Base-by-base conservation (phyloP, 106 monocot species). In the Allium cepa region DNA sequence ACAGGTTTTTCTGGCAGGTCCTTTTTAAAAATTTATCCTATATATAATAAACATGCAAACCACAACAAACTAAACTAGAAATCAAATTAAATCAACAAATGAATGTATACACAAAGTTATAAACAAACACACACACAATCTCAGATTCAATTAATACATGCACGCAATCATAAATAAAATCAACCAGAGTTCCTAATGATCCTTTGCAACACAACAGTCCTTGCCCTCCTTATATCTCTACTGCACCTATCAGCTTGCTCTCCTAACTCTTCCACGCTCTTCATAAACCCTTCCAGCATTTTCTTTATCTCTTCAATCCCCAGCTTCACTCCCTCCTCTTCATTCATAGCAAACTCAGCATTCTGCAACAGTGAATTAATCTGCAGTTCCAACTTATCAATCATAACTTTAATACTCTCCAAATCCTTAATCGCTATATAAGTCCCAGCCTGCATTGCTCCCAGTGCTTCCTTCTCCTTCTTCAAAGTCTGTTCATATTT, bases 151-250 rank as follows among this genome's bases (percentile, higher is more conserved):
- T 12, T 7, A 55, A 3, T 15, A 55, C 53, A 55, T 55, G 15
- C 53, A 36, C 36, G 7, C 53, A 4, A 55, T 15, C 53, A 55
- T 55, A 55, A 11, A 55, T 55, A 55, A 55, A 55, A 11, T 59
- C 59, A 59, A 17, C 22, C 22, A 18, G 59, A 22, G 17, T 72
- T 36, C 45, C 63, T 55, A 26, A 64, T 72, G 15, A 88, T 74
- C 17, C 81, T 64, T 75, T 81, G 72, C 79, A 84, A 57, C 18
- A 88, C 76, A 7, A 84, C 81, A 0, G 80, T 81, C 69, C 84
- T 84, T 0, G 83, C 84, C 53, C 22, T 59, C 47, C 70, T 59
- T 9, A 84, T 81, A 26, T 88, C 88, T 7, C 69, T 64, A 59
- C 75, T 79, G 49, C 84, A 81, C 15, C 69, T 55, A 50, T 88